Conservation (phyloP, 2,329 filamentous ascomycete genomes). For the Exophiala spinifera region DNA sequence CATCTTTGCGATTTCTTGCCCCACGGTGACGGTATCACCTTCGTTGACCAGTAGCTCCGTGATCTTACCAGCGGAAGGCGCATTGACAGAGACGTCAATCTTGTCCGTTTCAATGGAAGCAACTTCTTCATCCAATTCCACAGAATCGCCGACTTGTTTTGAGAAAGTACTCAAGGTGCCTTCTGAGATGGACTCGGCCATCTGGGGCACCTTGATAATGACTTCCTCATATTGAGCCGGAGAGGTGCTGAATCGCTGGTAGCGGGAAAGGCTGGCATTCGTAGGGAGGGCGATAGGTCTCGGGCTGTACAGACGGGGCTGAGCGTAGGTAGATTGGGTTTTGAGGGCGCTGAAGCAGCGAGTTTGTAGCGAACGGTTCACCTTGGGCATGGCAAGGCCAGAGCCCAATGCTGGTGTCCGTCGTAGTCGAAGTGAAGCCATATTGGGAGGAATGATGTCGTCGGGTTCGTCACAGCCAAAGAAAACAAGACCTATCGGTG, state of each 20-base stretch:
- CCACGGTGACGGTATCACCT: slow-evolving; percentile 92
- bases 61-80: slow-evolving; percentile 83
- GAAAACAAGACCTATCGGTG: slow-evolving; percentile 11
- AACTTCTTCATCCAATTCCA: slow-evolving; percentile 95
- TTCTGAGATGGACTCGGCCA: slow-evolving; percentile 98
- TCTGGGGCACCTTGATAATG: slow-evolving; percentile 89
- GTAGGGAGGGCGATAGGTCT: slow-evolving; percentile 7
- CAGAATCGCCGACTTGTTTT: slow-evolving; percentile 88
- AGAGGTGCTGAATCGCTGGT: slow-evolving; percentile 28
- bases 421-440: slow-evolving; percentile 27
- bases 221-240: slow-evolving; percentile 60
- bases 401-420: slow-evolving; percentile 23
- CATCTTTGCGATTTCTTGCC: slow-evolving; percentile 83
- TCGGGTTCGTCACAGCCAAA: slow-evolving; percentile 7
- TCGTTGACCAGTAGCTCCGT: slow-evolving; percentile 89
- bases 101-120: slow-evolving; percentile 99
- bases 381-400: slow-evolving; percentile 20
- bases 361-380: slow-evolving; percentile 10
- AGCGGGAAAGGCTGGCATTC: slow-evolving; percentile 13
- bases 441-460: slow-evolving; percentile 8
- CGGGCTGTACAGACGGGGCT: slow-evolving; percentile 7
- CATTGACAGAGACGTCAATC: slow-evolving; percentile 97
- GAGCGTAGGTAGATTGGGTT: slow-evolving; percentile 13
- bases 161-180: slow-evolving; percentile 94
- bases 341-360: slow-evolving; percentile 25